phyloP scores from a whole-genome alignment of 805 yeast species.

The Zygosaccharomyces pseudorouxii region DNA sequence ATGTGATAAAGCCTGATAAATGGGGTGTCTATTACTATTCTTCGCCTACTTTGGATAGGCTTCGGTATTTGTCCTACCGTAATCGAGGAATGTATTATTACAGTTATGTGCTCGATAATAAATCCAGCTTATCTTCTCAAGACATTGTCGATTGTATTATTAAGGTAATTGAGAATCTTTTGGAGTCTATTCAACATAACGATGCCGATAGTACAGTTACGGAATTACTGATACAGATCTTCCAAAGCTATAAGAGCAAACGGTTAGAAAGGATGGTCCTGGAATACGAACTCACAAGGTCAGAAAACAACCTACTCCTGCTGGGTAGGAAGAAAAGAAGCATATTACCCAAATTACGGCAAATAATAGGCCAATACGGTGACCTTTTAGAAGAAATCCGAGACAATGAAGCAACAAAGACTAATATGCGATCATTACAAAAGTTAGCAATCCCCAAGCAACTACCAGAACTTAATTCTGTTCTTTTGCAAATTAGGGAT shows the following conservation, averaged over 20 bases:
- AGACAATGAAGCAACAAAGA: conserved; percentile 10
- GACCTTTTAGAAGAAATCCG: conserved; percentile 15
- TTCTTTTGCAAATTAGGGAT: conserved; percentile 31
- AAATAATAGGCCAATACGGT: conserved; percentile 15
- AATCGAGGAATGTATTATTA: conserved; percentile 75
- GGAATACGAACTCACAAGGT: conserved; percentile 53
- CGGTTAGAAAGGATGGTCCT: conserved; percentile 51
- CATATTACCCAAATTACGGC: conserved; percentile 31
- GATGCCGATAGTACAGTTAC: conserved; percentile 61
- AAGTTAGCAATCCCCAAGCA: conserved; percentile 24
- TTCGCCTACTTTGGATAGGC: conserved; percentile 66
- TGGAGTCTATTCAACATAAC: conserved; percentile 58
- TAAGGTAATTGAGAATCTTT: conserved; percentile 54
- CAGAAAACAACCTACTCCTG: conserved; percentile 22
- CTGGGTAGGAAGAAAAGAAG: conserved; percentile 19
- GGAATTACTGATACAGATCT: conserved; percentile 47
- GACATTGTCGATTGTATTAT: conserved; percentile 41
- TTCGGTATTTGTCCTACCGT: conserved; percentile 73
- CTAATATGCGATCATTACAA: conserved; percentile 1
- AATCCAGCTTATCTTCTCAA: conserved; percentile 30
- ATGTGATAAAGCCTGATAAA: conserved; percentile 52
- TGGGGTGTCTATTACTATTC: conserved; percentile 32
- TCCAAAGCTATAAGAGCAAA: conserved; percentile 43
- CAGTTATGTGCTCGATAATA: conserved; percentile 30
- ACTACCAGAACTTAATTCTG: conserved; percentile 24